phyloP scores from a whole-genome alignment of 2,329 filamentous ascomycete species.

The Scorias spongiosa region DNA sequence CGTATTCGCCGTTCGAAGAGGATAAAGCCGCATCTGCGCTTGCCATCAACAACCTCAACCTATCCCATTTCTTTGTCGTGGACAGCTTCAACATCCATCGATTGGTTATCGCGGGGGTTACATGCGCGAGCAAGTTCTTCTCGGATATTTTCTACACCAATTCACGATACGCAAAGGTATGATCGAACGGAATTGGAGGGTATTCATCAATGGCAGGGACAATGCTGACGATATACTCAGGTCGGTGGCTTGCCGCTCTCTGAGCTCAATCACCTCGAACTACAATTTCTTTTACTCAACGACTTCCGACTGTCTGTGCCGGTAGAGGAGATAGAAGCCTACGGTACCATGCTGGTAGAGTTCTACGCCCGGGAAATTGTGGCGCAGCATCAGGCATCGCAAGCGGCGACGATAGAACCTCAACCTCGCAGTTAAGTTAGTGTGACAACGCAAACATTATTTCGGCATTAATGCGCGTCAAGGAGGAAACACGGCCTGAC shows the following conservation, averaged over 20 bases:
- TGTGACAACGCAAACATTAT: no score
- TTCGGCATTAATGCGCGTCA: no score
- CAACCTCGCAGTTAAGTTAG: background rate
- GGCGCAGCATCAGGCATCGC: conserved; percentile 37
- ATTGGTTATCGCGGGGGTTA: conserved; percentile 90
- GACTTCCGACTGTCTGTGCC: conserved; percentile 89
- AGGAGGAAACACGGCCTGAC: no score
- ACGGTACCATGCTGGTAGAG: conserved; percentile 95
- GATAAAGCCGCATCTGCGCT: conserved; percentile 7
- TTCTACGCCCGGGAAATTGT: conserved; percentile 91
- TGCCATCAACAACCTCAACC: conserved; percentile 31
- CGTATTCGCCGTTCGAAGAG: conserved; percentile 10
- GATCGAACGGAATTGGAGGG: conserved; percentile 15
- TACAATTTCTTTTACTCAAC: conserved; percentile 90
- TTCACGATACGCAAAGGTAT: conserved; percentile 94
- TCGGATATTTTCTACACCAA: conserved; percentile 98
- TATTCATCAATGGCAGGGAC: background rate
- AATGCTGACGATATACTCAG: conserved; percentile 30
- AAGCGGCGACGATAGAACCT: conserved; percentile 13
- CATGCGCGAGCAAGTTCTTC: conserved; percentile 98
- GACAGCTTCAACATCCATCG: conserved; percentile 99
- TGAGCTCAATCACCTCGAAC: conserved; percentile 88
- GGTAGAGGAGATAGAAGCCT: conserved; percentile 89
- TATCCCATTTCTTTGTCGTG: conserved; percentile 74
- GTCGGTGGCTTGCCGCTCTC: conserved; percentile 84